A percentile compares a stretch with the other conserved stretches of the same genome.
Evolutionary conservation across 257 asterid species (phyloP).

Genomic region (Nicotiana tabacum): DNA sequence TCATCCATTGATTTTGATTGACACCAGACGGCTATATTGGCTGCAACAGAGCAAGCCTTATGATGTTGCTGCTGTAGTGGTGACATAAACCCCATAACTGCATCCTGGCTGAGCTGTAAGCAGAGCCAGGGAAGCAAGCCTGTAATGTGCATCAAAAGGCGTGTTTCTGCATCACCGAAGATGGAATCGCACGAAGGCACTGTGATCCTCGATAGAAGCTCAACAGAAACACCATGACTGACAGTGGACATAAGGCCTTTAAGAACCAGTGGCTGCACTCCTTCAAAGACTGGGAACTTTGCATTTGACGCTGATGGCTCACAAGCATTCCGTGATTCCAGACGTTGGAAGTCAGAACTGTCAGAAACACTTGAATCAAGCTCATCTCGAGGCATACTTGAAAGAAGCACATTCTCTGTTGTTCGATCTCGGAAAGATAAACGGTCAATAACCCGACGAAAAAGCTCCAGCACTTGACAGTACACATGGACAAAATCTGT

Average conservation of each 20-base stretch:
- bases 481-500: slow-evolving; percentile 93
- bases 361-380: slow-evolving; percentile 52
- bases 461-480: slow-evolving; percentile 98
- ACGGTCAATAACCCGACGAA: slow-evolving; percentile 83
- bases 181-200: slow-evolving; percentile 95
- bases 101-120: slow-evolving; percentile 84
- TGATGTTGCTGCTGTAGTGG: slow-evolving; percentile 65
- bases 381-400: slow-evolving; percentile 97
- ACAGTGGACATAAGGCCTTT: slow-evolving; percentile 86
- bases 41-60: slow-evolving; percentile 77
- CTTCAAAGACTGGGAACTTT: slow-evolving; percentile 80
- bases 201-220: slow-evolving; percentile 87
- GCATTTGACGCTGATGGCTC: slow-evolving; percentile 47
- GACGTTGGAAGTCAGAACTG: slow-evolving; percentile 61
- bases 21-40: slow-evolving; percentile 83
- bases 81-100: slow-evolving; percentile 32
- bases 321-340: slow-evolving; percentile 49
- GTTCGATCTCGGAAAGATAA: slow-evolving; percentile 92
- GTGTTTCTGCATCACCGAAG: slow-evolving; percentile 85
- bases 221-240: slow-evolving; percentile 81
- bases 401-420: slow-evolving; percentile 95
- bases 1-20: slow-evolving; percentile 78
- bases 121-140: slow-evolving; percentile 98
- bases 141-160: slow-evolving; percentile 90
- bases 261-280: slow-evolving; percentile 94